These are phyloP conservation scores for Venturia asperata DNA, from an alignment of 2,329 filamentous ascomycete genomes.

Conservation along the genomic window DNA sequence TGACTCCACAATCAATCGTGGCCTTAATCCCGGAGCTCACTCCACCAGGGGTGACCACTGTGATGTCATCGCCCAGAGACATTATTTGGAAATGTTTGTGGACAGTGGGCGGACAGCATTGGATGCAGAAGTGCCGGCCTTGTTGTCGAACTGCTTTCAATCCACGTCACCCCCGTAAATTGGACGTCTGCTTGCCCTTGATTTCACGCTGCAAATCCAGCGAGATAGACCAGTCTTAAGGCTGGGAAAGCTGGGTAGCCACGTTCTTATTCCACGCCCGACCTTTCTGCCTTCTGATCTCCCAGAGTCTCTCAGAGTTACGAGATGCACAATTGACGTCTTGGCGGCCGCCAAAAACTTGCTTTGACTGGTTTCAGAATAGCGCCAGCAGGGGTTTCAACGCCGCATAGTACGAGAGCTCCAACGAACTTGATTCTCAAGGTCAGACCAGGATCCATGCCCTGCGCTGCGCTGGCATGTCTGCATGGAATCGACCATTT, in stretches of 20 bases:
- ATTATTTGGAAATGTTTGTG: background rate
- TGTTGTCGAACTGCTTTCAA: background rate
- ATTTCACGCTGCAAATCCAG: background rate
- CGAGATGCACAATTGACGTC: background rate
- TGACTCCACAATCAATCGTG: background rate
- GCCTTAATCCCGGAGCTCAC: background rate
- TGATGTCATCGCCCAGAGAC: background rate
- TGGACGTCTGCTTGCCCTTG: background rate
- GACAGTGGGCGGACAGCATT: background rate
- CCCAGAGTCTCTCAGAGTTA: background rate
- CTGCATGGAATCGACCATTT: background rate
- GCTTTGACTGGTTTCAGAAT: conserved; percentile 6
- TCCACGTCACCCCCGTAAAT: background rate
- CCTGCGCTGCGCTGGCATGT: background rate
- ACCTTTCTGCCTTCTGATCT: background rate
- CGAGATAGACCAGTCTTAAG: background rate
- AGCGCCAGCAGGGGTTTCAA: background rate
- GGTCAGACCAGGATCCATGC: background rate
- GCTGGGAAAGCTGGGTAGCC: background rate
- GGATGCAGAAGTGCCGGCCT: background rate
- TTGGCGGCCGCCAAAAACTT: background rate
- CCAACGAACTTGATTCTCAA: conserved; percentile 14
- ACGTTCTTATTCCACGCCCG: background rate
- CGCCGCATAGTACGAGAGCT: background rate
- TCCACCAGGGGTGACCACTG: background rate